Percentiles rank a stretch among this genome's conserved stretches.
phyloP scores from a whole-genome alignment of 2,329 filamentous ascomycete species.

The Xylaria sp. region DNA sequence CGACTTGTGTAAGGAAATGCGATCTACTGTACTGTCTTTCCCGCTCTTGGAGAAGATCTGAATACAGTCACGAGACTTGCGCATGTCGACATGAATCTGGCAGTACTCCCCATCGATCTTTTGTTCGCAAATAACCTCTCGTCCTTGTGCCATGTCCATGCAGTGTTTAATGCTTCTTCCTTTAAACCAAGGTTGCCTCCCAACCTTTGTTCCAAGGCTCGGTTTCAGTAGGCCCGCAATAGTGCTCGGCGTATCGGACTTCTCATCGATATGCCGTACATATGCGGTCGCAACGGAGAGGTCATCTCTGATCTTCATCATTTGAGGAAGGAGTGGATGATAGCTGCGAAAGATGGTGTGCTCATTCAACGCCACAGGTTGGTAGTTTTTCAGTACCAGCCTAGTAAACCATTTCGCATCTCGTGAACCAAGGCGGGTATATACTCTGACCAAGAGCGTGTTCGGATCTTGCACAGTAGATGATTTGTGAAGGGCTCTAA shows the following conservation, averaged over 20 bases:
- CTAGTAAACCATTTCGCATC: slow-evolving; percentile 91
- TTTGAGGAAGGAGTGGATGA: slow-evolving; percentile 75
- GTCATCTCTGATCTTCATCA: slow-evolving; percentile 76
- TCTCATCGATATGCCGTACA: slow-evolving; percentile 55
- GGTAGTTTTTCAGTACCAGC: slow-evolving; percentile 79
- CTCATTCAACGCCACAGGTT: slow-evolving; percentile 72
- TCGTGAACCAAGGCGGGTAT: slow-evolving; percentile 68
- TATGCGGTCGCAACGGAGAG: slow-evolving; percentile 70
- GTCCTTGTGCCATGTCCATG: slow-evolving; percentile 68
- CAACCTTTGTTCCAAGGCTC: slow-evolving; percentile 70
- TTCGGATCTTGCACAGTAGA: slow-evolving; percentile 51
- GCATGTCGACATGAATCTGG: slow-evolving; percentile 83
- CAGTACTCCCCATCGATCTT: slow-evolving; percentile 94
- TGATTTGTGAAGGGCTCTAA: slow-evolving; percentile 56
- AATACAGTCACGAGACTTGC: slow-evolving; percentile 65
- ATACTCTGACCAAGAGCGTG: slow-evolving; percentile 65
- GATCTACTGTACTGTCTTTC: slow-evolving; percentile 85
- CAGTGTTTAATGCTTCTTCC: slow-evolving; percentile 80
- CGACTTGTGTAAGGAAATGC: slow-evolving; percentile 67
- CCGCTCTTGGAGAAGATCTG: slow-evolving; percentile 94
- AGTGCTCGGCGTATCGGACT: slow-evolving; percentile 40
- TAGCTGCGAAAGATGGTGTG: slow-evolving; percentile 67
- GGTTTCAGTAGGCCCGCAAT: slow-evolving; percentile 59
- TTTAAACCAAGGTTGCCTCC: slow-evolving; percentile 72
- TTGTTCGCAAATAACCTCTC: slow-evolving; percentile 77